A percentile compares a stretch with the other conserved stretches of the same genome.
Conservation (phyloP, 148 eudicot genomes). For the Heliosperma pusillum region DNA sequence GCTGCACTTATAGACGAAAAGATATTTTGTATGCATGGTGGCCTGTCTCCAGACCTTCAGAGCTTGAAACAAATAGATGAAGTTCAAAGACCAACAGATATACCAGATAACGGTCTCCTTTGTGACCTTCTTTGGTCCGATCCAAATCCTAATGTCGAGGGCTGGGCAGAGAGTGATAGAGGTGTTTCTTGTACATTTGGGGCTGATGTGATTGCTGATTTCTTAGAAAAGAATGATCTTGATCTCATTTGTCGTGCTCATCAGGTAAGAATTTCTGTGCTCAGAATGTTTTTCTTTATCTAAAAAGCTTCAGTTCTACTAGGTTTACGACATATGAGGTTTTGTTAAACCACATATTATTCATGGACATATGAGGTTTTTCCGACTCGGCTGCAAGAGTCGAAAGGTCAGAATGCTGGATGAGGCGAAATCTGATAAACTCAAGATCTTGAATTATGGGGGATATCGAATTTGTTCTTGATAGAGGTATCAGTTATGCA, state of each 20-base stretch:
- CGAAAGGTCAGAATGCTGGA: background rate
- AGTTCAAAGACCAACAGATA: slow-evolving; percentile 69
- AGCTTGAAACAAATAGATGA: slow-evolving; percentile 61
- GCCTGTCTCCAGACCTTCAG: slow-evolving; percentile 69
- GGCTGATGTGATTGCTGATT: slow-evolving; percentile 66
- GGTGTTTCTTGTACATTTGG: slow-evolving; percentile 96
- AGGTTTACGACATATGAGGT: no score
- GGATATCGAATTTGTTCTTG: background rate
- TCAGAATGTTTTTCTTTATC: background rate
- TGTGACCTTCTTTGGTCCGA: slow-evolving; percentile 95
- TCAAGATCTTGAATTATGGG: background rate
- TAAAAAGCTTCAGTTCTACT: background rate
- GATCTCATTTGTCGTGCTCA: slow-evolving; percentile 93
- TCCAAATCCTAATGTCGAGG: slow-evolving; percentile 60
- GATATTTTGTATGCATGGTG: slow-evolving; percentile 92
- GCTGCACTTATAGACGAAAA: slow-evolving; percentile 80
- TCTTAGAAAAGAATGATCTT: slow-evolving; percentile 70
- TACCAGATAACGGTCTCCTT: slow-evolving; percentile 77
- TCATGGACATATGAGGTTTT: background rate
- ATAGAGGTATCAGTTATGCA: background rate
- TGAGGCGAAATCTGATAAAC: background rate
- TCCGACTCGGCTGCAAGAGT: background rate
- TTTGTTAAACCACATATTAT: background rate
- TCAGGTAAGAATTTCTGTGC: slow-evolving; percentile 48
- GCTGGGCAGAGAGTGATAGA: slow-evolving; percentile 89